These are phyloP conservation scores for Paracoccidioides lutzii DNA, from an alignment of 2,329 filamentous ascomycete genomes.

Conservation along the genomic window DNA sequence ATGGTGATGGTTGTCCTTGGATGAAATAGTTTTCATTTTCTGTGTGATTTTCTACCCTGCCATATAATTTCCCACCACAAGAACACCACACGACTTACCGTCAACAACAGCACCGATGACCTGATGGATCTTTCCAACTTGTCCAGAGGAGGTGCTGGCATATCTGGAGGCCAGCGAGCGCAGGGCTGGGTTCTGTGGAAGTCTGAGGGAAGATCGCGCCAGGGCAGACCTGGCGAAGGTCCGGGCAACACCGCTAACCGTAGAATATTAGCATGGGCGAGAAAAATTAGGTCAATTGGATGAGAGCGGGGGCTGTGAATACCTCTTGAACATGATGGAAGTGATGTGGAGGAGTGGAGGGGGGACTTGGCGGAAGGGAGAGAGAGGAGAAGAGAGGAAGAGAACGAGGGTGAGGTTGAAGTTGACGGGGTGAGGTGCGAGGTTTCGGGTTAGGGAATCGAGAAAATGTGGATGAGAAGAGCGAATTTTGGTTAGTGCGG, in stretches of 20 bases:
- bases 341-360: constrained; percentile 31
- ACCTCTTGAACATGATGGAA: constrained; percentile 50
- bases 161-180: constrained; percentile 49
- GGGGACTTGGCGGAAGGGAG: constrained; percentile 22
- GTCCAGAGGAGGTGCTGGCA: constrained; percentile 45
- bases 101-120: constrained; percentile 99
- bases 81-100: constrained; percentile 48
- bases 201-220: constrained; percentile 43
- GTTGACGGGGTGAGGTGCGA: constrained; percentile 14
- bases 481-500: too few species aligned
- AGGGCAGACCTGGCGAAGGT: constrained; percentile 49
- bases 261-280: constrained; percentile 3
- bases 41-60: constrained; percentile 9
- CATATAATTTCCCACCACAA: background rate
- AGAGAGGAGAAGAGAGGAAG: constrained; percentile 17
- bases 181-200: constrained; percentile 42
- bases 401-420: constrained; percentile 18
- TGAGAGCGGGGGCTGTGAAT: constrained; percentile 5
- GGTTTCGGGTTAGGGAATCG: too few species aligned
- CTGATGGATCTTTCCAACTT: constrained; percentile 55
- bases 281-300: too few species aligned
- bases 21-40: constrained; percentile 11
- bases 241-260: constrained; percentile 50
- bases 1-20: background rate
- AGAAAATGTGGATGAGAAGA: too few species aligned